phyloP scores from a whole-genome alignment of 2,329 filamentous ascomycete genomes.

The Microascus cirrosus region DNA sequence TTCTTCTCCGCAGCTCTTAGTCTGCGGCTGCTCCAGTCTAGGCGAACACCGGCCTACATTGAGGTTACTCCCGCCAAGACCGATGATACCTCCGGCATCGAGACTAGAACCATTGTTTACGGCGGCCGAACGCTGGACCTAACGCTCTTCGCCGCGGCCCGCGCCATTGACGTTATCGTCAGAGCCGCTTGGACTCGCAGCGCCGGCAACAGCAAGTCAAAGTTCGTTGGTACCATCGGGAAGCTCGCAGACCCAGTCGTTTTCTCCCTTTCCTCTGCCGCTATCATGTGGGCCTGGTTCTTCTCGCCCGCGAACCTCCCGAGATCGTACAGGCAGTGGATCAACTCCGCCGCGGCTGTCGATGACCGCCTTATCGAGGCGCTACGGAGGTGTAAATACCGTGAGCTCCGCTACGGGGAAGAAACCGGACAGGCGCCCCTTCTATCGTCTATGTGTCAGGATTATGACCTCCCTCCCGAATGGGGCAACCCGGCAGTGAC shows the following conservation, averaged over 20 bases:
- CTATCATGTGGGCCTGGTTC: slow-evolving; percentile 87
- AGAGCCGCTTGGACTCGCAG: slow-evolving; percentile 52
- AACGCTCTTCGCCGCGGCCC: slow-evolving; percentile 64
- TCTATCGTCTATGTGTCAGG: slow-evolving; percentile 59
- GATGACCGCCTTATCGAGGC: slow-evolving; percentile 65
- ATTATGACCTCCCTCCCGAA: slow-evolving; percentile 54
- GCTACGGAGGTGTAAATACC: slow-evolving; percentile 53
- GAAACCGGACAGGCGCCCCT: slow-evolving; percentile 61
- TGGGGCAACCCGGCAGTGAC: slow-evolving; percentile 64
- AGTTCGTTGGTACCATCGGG: slow-evolving; percentile 22
- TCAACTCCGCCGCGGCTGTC: slow-evolving; percentile 63
- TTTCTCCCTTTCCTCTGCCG: slow-evolving; percentile 60
- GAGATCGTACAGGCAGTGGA: slow-evolving; percentile 69
- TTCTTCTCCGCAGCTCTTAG: slow-evolving; percentile 49
- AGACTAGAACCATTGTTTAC: slow-evolving; percentile 12
- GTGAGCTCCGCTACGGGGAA: slow-evolving; percentile 58
- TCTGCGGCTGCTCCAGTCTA: slow-evolving; percentile 45
- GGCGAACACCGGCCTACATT: slow-evolving; percentile 31
- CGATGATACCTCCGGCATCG: slow-evolving; percentile 13
- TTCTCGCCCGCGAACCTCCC: slow-evolving; percentile 64
- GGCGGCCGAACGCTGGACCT: slow-evolving; percentile 72
- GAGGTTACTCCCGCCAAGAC: slow-evolving; percentile 22
- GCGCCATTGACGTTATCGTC: slow-evolving; percentile 61
- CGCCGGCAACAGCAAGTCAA: slow-evolving; percentile 24
- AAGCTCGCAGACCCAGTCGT: slow-evolving; percentile 49